Percentiles rank a stretch among this genome's conserved stretches.
Conservation (phyloP, 2,329 filamentous ascomycete species). For the Aotearoamyces nothofagi region DNA sequence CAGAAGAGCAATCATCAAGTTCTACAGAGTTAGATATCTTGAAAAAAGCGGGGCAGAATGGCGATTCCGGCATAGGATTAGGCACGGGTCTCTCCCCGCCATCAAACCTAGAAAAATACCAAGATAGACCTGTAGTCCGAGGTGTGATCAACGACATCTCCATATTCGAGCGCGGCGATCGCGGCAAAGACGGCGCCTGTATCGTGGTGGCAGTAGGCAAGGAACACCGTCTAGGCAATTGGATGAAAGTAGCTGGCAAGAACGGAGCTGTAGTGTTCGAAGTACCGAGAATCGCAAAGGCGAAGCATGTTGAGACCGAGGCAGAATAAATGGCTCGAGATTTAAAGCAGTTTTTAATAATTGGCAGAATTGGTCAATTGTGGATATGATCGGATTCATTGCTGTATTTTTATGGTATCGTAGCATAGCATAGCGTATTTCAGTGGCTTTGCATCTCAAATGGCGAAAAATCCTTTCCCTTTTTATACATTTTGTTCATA, state of each 20-base stretch:
- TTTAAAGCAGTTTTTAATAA: no score
- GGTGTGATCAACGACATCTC: constrained; percentile 83
- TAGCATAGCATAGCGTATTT: no score
- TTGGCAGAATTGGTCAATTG: no score
- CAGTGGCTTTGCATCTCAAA: no score
- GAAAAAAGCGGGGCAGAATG: neutral
- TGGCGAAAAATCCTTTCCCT: no score
- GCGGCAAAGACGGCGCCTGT: constrained; percentile 62
- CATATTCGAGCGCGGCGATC: constrained; percentile 70
- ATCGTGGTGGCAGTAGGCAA: constrained; percentile 77
- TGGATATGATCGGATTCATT: no score
- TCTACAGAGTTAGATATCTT: neutral
- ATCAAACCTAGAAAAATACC: constrained; percentile 5
- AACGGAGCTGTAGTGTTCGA: constrained; percentile 87
- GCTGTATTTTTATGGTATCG: no score
- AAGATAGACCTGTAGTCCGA: constrained; percentile 17
- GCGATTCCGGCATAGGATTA: neutral
- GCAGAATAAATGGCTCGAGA: no score
- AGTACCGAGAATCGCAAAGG: constrained; percentile 34
- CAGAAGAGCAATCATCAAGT: constrained; percentile 3
- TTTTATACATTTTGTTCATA: no score
- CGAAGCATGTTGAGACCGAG: no score
- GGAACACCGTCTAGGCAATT: constrained; percentile 73
- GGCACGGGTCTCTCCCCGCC: neutral
- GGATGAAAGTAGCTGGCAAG: constrained; percentile 52